These are phyloP conservation scores for Komagataella phaffii DNA, from an alignment of 805 yeast species.

Conservation along the genomic window DNA sequence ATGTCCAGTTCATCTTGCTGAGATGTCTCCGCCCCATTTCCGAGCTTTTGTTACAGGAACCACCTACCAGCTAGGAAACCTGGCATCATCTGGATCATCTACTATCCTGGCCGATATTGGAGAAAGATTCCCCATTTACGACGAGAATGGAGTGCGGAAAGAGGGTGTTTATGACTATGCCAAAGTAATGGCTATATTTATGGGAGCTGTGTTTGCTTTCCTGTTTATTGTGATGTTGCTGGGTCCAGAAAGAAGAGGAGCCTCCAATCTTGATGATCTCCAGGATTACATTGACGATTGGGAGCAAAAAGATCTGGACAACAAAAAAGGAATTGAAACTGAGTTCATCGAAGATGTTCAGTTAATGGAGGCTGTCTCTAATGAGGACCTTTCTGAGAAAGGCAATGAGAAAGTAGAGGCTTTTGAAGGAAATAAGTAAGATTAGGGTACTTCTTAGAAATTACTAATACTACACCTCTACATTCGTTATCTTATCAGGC, in stretches of 20 bases:
- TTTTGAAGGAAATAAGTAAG: not conserved
- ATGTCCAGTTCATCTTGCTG: constrained; percentile 47
- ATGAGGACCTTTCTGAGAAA: not conserved
- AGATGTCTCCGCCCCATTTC: constrained; percentile 48
- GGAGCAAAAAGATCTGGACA: not conserved
- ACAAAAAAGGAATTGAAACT: not conserved
- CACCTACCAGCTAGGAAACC: constrained; percentile 56
- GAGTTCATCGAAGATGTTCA: not conserved
- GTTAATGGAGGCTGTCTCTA: not conserved
- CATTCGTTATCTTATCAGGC: not conserved
- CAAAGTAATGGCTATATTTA: constrained; percentile 57
- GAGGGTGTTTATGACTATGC: constrained; percentile 36
- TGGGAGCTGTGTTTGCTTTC: constrained; percentile 50
- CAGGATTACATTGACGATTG: not conserved
- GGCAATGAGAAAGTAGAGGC: not conserved
- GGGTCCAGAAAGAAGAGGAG: constrained; percentile 38
- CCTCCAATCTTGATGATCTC: not conserved
- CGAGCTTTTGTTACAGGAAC: constrained; percentile 51
- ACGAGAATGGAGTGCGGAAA: constrained; percentile 11
- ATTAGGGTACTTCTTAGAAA: not conserved
- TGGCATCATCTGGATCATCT: constrained; percentile 53
- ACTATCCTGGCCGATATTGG: constrained; percentile 61
- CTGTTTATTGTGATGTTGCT: constrained; percentile 30
- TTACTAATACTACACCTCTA: not conserved
- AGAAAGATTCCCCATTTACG: constrained; percentile 37